Evolutionary conservation across 306 rosid species (phyloP), one percentile per base, ranked within the genome.

Genomic region (Gynostemma pentaphyllum): DNA sequence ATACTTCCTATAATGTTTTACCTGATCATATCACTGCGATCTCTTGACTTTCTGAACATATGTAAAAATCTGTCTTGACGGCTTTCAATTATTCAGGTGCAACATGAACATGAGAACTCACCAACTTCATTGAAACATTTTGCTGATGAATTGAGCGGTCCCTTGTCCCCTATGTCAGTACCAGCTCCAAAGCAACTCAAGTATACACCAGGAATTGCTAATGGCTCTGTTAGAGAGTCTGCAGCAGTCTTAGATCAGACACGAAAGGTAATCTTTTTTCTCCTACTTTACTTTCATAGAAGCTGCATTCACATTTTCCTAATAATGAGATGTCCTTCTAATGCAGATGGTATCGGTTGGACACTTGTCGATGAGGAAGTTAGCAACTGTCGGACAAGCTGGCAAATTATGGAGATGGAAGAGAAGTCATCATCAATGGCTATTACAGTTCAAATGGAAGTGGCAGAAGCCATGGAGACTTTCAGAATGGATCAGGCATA

Each of bases 401-500:
- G 99, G 95, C 52, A 94, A 87, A 84, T 72, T 94, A 52, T 94
- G 99, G 99, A 82, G 95, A 68, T 94, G 99, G 99, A 94, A 89
- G 69, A 86, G 99, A 80, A 94, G 99, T 70, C 99, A 94, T 75
- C 99, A 94, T 74, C 97, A 80, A 64, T 94, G 99, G 97, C 82
- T 94, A 45, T 14, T 94, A 27, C 97, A 94, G 70, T 94, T 94
- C 72, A 94, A 89, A 66, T 94, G 99, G 99, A 94, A 86, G 71
- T 94, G 99, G 99, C 99, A 94, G 75, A 94, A 94, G 72, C 99
- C 99, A 2, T 94, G 99, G 99, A 94, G 81, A 80, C 95, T 94
- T 62, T 89, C 99, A 51, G 97, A 94, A 75, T 74, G 66, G 86
- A 94, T 94, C 71, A 86, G 97, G 47, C 89, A 85, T 74, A 94